These are phyloP conservation scores for Hypoxylon sp. DNA, from an alignment of 2,329 filamentous ascomycete species.

Conservation along the genomic window DNA sequence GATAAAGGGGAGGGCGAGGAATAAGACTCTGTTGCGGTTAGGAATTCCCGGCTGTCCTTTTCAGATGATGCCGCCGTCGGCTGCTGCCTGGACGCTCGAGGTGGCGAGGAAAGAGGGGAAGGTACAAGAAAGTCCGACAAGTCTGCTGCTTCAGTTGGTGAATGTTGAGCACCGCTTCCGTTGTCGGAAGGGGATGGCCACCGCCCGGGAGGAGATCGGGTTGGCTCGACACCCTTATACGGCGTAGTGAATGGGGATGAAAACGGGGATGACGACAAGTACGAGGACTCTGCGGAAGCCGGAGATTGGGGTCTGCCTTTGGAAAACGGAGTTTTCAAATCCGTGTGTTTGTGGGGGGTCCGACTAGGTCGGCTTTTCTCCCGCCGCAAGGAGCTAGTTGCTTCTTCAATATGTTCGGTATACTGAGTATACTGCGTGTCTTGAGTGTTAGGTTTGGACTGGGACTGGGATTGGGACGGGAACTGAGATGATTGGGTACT, in stretches of 20 bases:
- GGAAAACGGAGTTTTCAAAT: neutral
- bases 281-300: slow-evolving; percentile 1
- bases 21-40: slow-evolving; percentile 1
- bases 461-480: neutral
- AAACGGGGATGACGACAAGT: neutral
- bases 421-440: slow-evolving; percentile 27
- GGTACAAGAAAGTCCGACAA: neutral
- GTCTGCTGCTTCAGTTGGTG: neutral
- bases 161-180: neutral
- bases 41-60: slow-evolving; percentile 1
- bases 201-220: neutral
- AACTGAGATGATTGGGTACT: slow-evolving; percentile 24
- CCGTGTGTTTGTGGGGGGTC: neutral
- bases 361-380: slow-evolving; percentile 8
- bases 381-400: slow-evolving; percentile 23
- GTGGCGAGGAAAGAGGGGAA: neutral
- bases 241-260: neutral
- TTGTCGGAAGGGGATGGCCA: neutral
- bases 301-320: neutral
- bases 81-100: slow-evolving; percentile 9
- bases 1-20: slow-evolving; percentile 8
- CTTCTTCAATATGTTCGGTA: slow-evolving; percentile 23
- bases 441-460: slow-evolving; percentile 1
- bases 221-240: neutral
- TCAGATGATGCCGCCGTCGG: neutral